These are phyloP conservation scores for Hyphodiscus sp. DNA, from an alignment of 2,329 filamentous ascomycete genomes.

Conservation along the genomic window DNA sequence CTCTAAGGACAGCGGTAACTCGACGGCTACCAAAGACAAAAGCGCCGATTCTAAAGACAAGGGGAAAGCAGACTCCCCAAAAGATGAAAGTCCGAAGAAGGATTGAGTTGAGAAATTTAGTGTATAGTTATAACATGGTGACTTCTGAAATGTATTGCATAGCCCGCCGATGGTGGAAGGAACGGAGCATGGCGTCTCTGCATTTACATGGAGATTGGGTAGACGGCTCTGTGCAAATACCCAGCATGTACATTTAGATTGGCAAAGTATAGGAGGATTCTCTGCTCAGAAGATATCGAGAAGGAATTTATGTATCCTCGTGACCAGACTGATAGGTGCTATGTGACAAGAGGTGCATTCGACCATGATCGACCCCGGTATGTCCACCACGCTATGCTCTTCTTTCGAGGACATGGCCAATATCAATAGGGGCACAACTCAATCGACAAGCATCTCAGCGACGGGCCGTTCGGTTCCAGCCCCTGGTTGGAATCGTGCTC, in stretches of 20 bases:
- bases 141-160: constrained; percentile 15
- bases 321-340: neutral
- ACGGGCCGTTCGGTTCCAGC: neutral
- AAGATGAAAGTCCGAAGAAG: constrained; percentile 21
- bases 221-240: neutral
- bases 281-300: neutral
- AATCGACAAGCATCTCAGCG: neutral
- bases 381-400: neutral
- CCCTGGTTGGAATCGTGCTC: neutral
- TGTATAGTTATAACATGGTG: constrained; percentile 9
- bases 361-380: neutral
- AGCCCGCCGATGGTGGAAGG: constrained; percentile 5
- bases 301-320: neutral
- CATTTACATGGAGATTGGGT: neutral
- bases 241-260: constrained; percentile 11
- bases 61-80: neutral
- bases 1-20: neutral
- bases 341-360: neutral
- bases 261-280: constrained; percentile 1
- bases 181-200: constrained; percentile 17
- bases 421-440: neutral
- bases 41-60: neutral
- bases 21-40: neutral
- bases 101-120: constrained; percentile 4
- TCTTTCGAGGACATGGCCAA: neutral